A percentile compares a stretch with the other conserved stretches of the same genome.
phyloP scores from a whole-genome alignment of 805 yeast species.

The Cyberlindnera nakhonratchasimensis region DNA sequence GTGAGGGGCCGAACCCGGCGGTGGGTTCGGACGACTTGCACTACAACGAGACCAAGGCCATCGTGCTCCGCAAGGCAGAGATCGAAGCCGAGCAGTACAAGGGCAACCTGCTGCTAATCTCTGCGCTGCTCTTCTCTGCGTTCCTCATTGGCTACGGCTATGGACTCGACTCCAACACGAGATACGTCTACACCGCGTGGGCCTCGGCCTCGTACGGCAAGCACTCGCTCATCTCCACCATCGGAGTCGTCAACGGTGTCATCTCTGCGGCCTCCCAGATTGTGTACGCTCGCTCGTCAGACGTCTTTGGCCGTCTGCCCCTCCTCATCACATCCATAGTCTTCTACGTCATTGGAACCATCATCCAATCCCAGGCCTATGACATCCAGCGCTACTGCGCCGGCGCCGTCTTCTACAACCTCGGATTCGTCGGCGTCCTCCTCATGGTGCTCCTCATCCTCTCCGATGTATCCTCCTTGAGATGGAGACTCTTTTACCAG shows the following conservation, averaged over 20 bases:
- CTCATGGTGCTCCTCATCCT: slow-evolving; percentile 53
- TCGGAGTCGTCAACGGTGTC: slow-evolving; percentile 54
- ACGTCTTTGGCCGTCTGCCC: slow-evolving; percentile 62
- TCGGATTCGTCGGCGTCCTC: slow-evolving; percentile 63
- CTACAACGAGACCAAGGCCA: slow-evolving; percentile 20
- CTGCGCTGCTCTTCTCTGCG: slow-evolving; percentile 39
- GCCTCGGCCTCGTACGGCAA: slow-evolving; percentile 52
- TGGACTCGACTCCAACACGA: slow-evolving; percentile 49
- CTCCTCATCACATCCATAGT: slow-evolving; percentile 46
- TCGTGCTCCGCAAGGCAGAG: slow-evolving; percentile 50
- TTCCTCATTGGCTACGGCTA: slow-evolving; percentile 52
- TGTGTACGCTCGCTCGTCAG: slow-evolving; percentile 59
- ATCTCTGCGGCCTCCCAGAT: slow-evolving; percentile 68
- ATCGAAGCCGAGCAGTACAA: slow-evolving; percentile 44
- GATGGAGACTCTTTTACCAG: slow-evolving; percentile 66
- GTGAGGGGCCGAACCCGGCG: no score
- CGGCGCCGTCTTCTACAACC: slow-evolving; percentile 52
- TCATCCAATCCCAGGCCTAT: slow-evolving; percentile 58
- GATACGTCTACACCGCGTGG: slow-evolving; percentile 47
- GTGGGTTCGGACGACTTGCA: not conserved
- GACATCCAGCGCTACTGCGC: slow-evolving; percentile 58
- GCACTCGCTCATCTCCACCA: slow-evolving; percentile 57
- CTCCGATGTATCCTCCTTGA: slow-evolving; percentile 65
- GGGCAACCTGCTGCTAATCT: slow-evolving; percentile 31
- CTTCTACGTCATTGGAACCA: slow-evolving; percentile 60